Evolutionary conservation across 495 filamentous ascomycete species (phyloP), one percentile per base, ranked within the genome.

Genomic region (Annulohypoxylon maeteangense): DNA sequence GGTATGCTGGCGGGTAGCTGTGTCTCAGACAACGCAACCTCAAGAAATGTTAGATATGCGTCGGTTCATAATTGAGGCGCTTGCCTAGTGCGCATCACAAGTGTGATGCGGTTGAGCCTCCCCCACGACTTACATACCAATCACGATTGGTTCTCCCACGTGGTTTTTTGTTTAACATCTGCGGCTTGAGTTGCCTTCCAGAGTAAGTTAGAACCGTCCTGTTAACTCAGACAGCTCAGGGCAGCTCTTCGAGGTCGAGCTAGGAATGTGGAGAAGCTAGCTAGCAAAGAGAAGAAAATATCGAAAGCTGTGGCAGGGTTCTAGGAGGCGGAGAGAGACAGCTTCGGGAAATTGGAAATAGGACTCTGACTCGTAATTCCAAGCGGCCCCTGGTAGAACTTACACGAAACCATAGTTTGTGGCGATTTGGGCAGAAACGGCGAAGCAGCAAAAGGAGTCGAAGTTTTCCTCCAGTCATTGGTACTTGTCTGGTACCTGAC

Each of bases 41-140:
- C 48, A 61, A 32, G 22, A 64, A 47, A 34, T 68, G 54, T 72
- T 42, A 69, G 50, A 65, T 66, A 40, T 55, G 68, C 65, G 65
- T 68, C 70, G 62, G n/a, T 44, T 44, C 40, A 44, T 40, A 62
- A 29, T 64, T 56, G 23, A 57, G 40, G 47, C 51, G 65, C 51
- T 62, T 51, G 29, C 60, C 23, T 69, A 69, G 65, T 54, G 32
- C 20, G 45, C 51, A 64, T 54, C 29, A 8, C 50, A 67, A 64
- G 59, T 36, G 40, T 54, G 29, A 29, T 62, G 50, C 16, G 22
- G 25, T 50, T 66, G 31, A 68, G 70, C 61, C 62, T 65, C 65
- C 65, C 70, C 70, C 70, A 32, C 70, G 65, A 66, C 40, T 65
- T 51, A 31, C 32, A 57, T 55, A 23, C 55, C 60, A 68, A 68